Evolutionary conservation across 164 flowering plant species (phyloP), one percentile per base, ranked within the genome.

Genomic region (Vitis cinerea): DNA sequence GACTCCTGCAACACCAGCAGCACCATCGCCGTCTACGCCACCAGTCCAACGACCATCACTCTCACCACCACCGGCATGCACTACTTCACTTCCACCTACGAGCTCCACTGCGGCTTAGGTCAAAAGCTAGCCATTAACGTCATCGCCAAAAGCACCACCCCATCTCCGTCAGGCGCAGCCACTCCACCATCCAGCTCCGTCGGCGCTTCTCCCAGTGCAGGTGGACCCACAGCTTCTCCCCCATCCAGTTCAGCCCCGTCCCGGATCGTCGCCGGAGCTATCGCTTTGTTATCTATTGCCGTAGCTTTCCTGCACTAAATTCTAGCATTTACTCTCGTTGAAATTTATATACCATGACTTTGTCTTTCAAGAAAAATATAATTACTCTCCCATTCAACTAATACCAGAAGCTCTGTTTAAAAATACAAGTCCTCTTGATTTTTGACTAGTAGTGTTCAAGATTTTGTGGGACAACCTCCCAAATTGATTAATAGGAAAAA

Each of bases 81-180:
- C 59, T 82, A 49, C 75, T 84, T 56, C 77, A 68, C 70, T 1
- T 76, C 79, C 74, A 74, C 81, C 14, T 61, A 64, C 49, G 59
- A 65, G 2, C 23, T 14, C 31, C 82, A 80, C 74, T 82, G 87
- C 49, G 11, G 50, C 13, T 2, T 48, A 0, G 84, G 84, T 8
- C 81, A 81, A 44, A 71, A 75, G 68, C 76, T 83, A 9, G 78
- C 81, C 52, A 72, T 83, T 48, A 81, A 72, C 44, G 84, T 81
- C 65, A 73, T 73, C 53, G 74, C 54, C 12, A 29, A 53, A 37
- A 56, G 50, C 59, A 10, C 69, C 27, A 44, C 59, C 13, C 4
- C 61, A 30, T 53, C 81, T 3, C 53, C 59, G 9, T 9, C 79
- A 50, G 10, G 37, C 47, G 11, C 71, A 3, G 8, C 64, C 10